phyloP scores from a whole-genome alignment of 2,329 filamentous ascomycete species.

The Botrytis fabae region DNA sequence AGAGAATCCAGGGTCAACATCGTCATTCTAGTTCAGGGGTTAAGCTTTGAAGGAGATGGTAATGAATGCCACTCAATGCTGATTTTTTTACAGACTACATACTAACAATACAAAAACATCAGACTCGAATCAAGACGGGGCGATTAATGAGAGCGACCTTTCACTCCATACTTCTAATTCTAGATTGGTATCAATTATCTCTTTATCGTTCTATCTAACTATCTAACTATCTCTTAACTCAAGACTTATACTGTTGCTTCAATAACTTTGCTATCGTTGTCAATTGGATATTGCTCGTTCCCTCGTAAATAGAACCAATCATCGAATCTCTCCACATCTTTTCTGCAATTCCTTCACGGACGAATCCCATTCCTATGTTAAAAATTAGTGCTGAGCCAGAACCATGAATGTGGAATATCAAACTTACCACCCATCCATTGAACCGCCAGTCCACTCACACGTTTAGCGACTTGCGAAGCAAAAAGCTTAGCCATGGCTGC shows the following conservation, averaged over 20 bases:
- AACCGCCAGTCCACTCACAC: slow-evolving; percentile 80
- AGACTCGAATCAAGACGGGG: not conserved
- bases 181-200: slow-evolving; percentile 16
- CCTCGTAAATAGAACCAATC: slow-evolving; percentile 97
- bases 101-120: not conserved
- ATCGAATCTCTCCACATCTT: slow-evolving; percentile 98
- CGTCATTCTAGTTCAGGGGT: slow-evolving; percentile 2
- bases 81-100: too few species aligned
- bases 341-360: slow-evolving; percentile 92
- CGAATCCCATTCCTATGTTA: slow-evolving; percentile 75
- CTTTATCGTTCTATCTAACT: not conserved
- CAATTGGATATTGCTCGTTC: slow-evolving; percentile 76
- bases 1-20: not conserved
- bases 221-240: not conserved
- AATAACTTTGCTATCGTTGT: slow-evolving; percentile 70
- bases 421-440: slow-evolving; percentile 91
- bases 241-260: slow-evolving; percentile 67
- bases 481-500: slow-evolving; percentile 98
- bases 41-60: not conserved
- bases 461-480: slow-evolving; percentile 86
- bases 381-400: slow-evolving; percentile 7
- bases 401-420: not conserved
- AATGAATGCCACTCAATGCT: not conserved
- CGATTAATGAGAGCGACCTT: not conserved
- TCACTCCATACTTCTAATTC: slow-evolving; percentile 15